Evolutionary conservation across 2,329 filamentous ascomycete genomes (phyloP), one percentile per base, ranked within the genome.

Genomic region (Paracorniculantispora psalliotae): DNA sequence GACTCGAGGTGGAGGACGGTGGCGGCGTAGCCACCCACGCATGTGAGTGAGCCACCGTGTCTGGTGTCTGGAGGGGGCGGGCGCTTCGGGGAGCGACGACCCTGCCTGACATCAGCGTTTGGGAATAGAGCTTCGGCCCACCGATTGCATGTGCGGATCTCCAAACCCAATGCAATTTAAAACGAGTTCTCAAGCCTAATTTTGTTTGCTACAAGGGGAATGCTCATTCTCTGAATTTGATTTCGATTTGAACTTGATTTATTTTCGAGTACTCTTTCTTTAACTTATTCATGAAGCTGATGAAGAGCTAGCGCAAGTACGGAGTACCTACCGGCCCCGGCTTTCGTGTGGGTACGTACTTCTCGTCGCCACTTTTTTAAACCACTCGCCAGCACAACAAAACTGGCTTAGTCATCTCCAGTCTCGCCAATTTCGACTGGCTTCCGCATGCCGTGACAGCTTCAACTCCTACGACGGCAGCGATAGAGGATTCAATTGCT

Each of bases 41-140:
- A 47, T 55, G 54, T 57, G 44, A 41, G 30, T 6, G 55, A 46
- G 55, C 55, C 54, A 57, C 54, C 55, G 55, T 57, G 55, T 57
- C 55, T 50, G 55, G 46, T 37, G 51, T 25, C 10, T n/a, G 13
- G 44, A 43, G 39, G n/a, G n/a, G 17, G 6, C 6, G 12, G 6
- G 30, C 12, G 30, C n/a, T n/a, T n/a, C n/a, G n/a, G n/a, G n/a
- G n/a, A n/a, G n/a, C n/a, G n/a, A n/a, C n/a, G n/a, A n/a, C n/a
- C n/a, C n/a, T n/a, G n/a, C n/a, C n/a, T n/a, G n/a, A n/a, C n/a
- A n/a, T n/a, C n/a, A n/a, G n/a, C n/a, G n/a, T n/a, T n/a, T n/a
- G n/a, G n/a, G n/a, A n/a, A n/a, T n/a, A n/a, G n/a, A n/a, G n/a
- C n/a, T n/a, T n/a, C n/a, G n/a, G n/a, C n/a, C n/a, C n/a, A n/a